Percentiles rank a stretch among this genome's conserved stretches.
Conservation (phyloP, 2,329 filamentous ascomycete species). For the Monosporascus sp. region DNA sequence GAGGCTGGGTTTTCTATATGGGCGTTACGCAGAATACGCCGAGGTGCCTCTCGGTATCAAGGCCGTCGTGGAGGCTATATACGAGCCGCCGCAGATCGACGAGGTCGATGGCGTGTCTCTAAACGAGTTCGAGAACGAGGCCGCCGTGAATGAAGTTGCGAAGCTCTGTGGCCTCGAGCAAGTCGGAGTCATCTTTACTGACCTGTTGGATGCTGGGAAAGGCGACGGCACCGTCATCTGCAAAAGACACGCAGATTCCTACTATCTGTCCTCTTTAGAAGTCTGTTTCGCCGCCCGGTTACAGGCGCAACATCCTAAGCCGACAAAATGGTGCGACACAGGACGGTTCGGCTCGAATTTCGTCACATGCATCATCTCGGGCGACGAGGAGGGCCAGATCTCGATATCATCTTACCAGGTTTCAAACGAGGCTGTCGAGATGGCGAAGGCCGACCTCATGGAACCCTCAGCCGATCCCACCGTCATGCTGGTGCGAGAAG, state of each 20-base stretch:
- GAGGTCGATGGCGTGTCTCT: conserved; percentile 86
- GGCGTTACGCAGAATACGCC: conserved; percentile 82
- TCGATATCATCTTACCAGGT: conserved; percentile 89
- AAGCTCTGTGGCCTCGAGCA: conserved; percentile 78
- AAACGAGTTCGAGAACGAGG: conserved; percentile 78
- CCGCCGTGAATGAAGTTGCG: conserved; percentile 75
- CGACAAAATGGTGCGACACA: conserved; percentile 95
- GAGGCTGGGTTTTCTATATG: conserved; percentile 85
- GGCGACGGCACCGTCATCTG: conserved; percentile 85
- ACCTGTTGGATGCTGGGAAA: conserved; percentile 74
- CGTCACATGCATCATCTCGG: conserved; percentile 93
- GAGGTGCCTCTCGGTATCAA: conserved; percentile 93
- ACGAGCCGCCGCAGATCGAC: conserved; percentile 87
- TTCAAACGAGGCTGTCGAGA: conserved; percentile 92
- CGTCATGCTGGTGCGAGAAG: conserved; percentile 90
- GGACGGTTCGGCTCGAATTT: conserved; percentile 94
- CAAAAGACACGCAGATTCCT: conserved; percentile 93
- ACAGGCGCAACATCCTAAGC: conserved; percentile 81
- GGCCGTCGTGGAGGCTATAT: conserved; percentile 93
- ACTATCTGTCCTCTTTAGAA: conserved; percentile 88
- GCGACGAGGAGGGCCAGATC: conserved; percentile 84
- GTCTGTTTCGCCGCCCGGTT: conserved; percentile 82
- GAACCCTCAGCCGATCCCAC: conserved; percentile 91
- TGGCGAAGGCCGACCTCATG: conserved; percentile 91
- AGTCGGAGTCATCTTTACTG: conserved; percentile 91